These are phyloP conservation scores for Steccherinum ochraceum DNA, from an alignment of 768 basidiomycete genomes.

Conservation along the genomic window DNA sequence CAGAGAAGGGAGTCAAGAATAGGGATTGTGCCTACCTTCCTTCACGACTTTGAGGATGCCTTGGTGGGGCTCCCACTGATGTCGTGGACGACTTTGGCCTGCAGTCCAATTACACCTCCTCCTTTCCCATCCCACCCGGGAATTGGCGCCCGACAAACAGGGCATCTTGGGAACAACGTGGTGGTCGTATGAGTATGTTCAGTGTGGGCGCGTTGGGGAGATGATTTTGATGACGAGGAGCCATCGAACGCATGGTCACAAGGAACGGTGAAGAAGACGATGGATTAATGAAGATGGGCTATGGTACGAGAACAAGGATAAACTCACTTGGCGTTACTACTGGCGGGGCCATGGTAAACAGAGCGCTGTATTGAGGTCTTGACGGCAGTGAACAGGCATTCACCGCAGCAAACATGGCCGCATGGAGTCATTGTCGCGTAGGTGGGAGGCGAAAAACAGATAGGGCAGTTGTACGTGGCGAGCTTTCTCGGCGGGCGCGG, in stretches of 20 bases:
- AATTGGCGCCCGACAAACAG: constrained; percentile 22
- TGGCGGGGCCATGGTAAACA: constrained; percentile 14
- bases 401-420: constrained; percentile 73
- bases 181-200: background rate
- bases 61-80: background rate
- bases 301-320: background rate
- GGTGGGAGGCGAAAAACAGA: constrained; percentile 71
- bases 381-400: constrained; percentile 69
- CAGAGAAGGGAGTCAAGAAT: background rate
- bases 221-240: background rate
- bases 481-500: constrained; percentile 25
- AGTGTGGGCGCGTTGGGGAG: background rate
- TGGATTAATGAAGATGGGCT: background rate
- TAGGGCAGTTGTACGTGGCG: constrained; percentile 68
- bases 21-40: background rate
- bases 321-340: constrained; percentile 16
- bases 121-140: constrained; percentile 24
- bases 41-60: background rate
- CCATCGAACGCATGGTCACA: background rate
- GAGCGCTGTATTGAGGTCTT: constrained; percentile 52
- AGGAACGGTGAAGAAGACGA: background rate
- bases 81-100: background rate
- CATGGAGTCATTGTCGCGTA: constrained; percentile 76
- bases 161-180: constrained; percentile 18
- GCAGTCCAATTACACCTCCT: constrained; percentile 22